Evolutionary conservation across 2,329 filamentous ascomycete genomes (phyloP), one percentile per base, ranked within the genome.

Genomic region (Fusarium hostae): DNA sequence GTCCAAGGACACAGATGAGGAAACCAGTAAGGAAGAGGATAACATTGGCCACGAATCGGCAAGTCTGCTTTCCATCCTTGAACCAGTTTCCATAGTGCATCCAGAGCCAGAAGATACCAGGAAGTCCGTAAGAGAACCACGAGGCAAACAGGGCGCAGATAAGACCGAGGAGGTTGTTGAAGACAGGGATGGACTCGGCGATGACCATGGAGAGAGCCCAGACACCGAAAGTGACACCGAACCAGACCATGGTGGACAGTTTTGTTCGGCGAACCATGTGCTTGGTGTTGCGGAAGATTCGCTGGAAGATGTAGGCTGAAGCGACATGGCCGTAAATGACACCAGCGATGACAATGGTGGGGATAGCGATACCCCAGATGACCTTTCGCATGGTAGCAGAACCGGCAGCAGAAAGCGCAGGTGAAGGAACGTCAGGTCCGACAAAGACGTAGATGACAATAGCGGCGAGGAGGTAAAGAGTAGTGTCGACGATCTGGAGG

Each of bases 271-370:
- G 84, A 59, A 83, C 82, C 79, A 88, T 82, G 73, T 87, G 86
- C 73, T 88, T 85, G 11, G 87, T 90, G 66, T 87, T 86, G 24
- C 85, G 82, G 82, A 92, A 92, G 11, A 90, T 77, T 34, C 91
- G 87, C 6, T 88, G 81, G 75, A 91, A 93, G 63, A 92, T 82
- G 73, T 91, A 91, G 76, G 91, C 92, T 59, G 85, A 85, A 4
- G 89, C 89, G 4, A 93, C 88, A 65, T 91, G 88, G 16, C 87
- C 90, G 76, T 92, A 90, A 69, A 94, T 91, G 10, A 92, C 90
- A 58, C 91, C 91, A 0, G 91, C 89, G 54, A 94, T 88, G 51
- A 93, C 83, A 63, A 93, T 93, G 4, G 70, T 73, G 1, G 91
- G 91, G 5, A 91, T 84, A 1, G 91, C 91, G 65, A 93, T 83